Conservation (phyloP, 176 grass and related monocot species). For the Triticum urartu region DNA sequence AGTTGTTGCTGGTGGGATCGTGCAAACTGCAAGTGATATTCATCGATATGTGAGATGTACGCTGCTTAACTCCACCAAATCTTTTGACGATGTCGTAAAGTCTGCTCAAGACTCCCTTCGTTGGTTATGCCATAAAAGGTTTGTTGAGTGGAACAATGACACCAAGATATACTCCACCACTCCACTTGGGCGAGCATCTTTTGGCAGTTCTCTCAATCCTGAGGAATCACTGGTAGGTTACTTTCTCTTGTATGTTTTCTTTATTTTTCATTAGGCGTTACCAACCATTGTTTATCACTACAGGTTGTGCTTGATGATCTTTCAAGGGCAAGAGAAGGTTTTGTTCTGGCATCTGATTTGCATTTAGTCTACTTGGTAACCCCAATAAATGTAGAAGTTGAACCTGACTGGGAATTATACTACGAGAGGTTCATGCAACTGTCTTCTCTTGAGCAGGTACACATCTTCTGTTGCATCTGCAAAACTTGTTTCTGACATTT, state of each 20-base stretch:
- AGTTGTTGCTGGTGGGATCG: conserved; percentile 92
- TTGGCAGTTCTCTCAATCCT: conserved; percentile 92
- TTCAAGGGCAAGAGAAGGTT: conserved; percentile 93
- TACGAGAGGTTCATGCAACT: conserved; percentile 96
- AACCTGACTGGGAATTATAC: conserved; percentile 97
- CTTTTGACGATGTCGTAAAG: conserved; percentile 92
- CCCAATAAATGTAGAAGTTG: conserved; percentile 88
- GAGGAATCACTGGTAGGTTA: conserved; percentile 88
- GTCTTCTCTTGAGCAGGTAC: conserved; percentile 81
- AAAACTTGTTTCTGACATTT: background rate
- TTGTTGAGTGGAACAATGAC: conserved; percentile 81
- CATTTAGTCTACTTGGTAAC: conserved; percentile 97
- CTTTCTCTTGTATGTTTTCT: conserved; percentile 20
- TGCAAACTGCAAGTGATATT: conserved; percentile 96
- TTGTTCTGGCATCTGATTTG: conserved; percentile 93
- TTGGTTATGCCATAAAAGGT: conserved; percentile 91
- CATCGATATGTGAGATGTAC: conserved; percentile 93
- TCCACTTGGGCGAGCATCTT: conserved; percentile 87
- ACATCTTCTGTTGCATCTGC: conserved; percentile 13
- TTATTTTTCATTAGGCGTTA: conserved; percentile 18
- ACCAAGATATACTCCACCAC: conserved; percentile 75
- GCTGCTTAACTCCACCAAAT: conserved; percentile 92
- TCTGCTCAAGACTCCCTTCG: conserved; percentile 97
- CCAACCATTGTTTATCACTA: conserved; percentile 19
- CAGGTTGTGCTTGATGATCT: conserved; percentile 96